Base-by-base conservation (phyloP, 2,329 filamentous ascomycete species). In the Aspergillaceae sp. region DNA sequence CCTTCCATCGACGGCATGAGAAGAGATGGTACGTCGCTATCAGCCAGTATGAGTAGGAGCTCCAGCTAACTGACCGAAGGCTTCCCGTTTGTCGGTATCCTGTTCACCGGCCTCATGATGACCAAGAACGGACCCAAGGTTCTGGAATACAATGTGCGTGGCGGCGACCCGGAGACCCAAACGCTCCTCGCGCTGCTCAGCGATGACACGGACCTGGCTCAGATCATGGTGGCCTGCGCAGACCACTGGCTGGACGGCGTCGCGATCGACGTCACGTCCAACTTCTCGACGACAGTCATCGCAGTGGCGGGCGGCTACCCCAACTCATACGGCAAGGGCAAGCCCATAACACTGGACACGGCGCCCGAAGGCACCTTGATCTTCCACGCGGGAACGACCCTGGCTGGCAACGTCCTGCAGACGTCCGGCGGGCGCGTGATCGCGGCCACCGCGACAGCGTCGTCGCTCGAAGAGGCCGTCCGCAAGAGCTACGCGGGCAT, bases 271-370 rank as follows among this genome's bases (percentile, higher is more conserved):
- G 70, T 91, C 32, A 78, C 84, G 49, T 62, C 75, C 42, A 80
- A 79, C 51, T 92, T 84, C 60, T 89, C 88, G 51, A 86, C 88
- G 28, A 97, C 91, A 1, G 89, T 98, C 32, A 89, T 97, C n/a
- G 84, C 94, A 11, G 88, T 91, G 45, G 86, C 92, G 6, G 87
- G 84, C 26, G 92, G 92, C 3, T 98, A 98, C 64, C 92, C 92
- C 4, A 86, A 84, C 46, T 74, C 80, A 1, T 97, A 97, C 65
- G 76, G 79, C 44, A 95, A 94, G 72, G 89, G 87, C 45, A 86
- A 75, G 38, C 64, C 71, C 7, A 83, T 85, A 61, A 74, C 63
- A 29, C 58, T 84, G 38, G 71, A 74, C 43, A 71, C 84, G 62
- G 26, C 70, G 71, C 45, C 73, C 68, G 43, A 74, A 69, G 71